Evolutionary conservation across 441 rosid genomes (phyloP).

Genomic region (Macaranga tanarius): DNA sequence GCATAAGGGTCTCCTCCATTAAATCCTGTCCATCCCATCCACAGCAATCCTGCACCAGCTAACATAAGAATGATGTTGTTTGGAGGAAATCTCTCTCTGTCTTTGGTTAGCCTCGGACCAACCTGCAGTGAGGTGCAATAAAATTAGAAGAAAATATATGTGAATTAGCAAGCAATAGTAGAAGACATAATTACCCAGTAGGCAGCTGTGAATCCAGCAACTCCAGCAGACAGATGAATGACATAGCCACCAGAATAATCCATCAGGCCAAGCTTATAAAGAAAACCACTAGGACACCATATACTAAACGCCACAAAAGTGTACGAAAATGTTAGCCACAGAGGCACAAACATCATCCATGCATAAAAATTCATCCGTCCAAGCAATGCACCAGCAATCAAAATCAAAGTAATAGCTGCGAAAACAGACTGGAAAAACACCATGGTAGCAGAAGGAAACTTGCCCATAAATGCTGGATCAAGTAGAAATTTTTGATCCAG

Average conservation of each 20-base stretch:
- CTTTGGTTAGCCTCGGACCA: slow-evolving; percentile 48
- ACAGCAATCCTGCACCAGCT: slow-evolving; percentile 50
- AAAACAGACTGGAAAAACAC: slow-evolving; percentile 54
- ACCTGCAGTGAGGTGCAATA: slow-evolving; percentile 29
- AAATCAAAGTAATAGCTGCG: slow-evolving; percentile 51
- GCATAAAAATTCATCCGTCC: slow-evolving; percentile 59
- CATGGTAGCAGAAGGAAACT: slow-evolving; percentile 48
- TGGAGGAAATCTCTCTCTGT: slow-evolving; percentile 54
- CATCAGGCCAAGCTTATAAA: slow-evolving; percentile 37
- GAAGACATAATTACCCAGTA: slow-evolving; percentile 39
- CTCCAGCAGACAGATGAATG: slow-evolving; percentile 56
- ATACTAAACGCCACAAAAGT: slow-evolving; percentile 46
- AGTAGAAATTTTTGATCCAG: slow-evolving; percentile 34
- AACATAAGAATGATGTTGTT: slow-evolving; percentile 51
- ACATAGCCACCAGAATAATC: slow-evolving; percentile 59
- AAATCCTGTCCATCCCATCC: slow-evolving; percentile 67
- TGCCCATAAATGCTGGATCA: slow-evolving; percentile 22
- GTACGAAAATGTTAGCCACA: slow-evolving; percentile 53
- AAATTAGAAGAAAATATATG: not conserved
- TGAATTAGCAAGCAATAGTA: too few species aligned
- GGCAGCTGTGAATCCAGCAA: slow-evolving; percentile 60
- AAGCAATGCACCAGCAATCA: slow-evolving; percentile 54
- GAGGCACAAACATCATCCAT: slow-evolving; percentile 63
- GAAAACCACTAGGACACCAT: slow-evolving; percentile 40
- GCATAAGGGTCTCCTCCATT: slow-evolving; percentile 61